A percentile compares a stretch with the other conserved stretches of the same genome.
These are phyloP conservation scores for Solanum tarijense DNA, from an alignment of 257 asterid genomes.

Conservation along the genomic window DNA sequence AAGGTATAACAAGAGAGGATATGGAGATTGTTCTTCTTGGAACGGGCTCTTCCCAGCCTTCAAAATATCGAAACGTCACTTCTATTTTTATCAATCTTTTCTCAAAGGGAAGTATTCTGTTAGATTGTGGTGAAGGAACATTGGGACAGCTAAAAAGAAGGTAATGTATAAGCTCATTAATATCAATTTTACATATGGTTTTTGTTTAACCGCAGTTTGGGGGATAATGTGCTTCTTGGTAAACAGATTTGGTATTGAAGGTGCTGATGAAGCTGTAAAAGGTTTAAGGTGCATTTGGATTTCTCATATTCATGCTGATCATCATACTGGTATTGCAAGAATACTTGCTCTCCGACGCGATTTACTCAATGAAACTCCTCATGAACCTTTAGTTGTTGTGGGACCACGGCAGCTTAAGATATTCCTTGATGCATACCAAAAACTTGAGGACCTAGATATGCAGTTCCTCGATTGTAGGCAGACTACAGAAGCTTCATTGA, in stretches of 20 bases:
- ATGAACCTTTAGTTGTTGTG: slow-evolving; percentile 60
- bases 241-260: slow-evolving; percentile 66
- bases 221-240: neutral
- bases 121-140: slow-evolving; percentile 97
- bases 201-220: neutral
- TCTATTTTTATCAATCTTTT: slow-evolving; percentile 83
- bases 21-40: slow-evolving; percentile 95
- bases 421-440: slow-evolving; percentile 86
- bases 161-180: slow-evolving; percentile 11
- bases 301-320: slow-evolving; percentile 97
- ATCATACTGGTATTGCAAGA: slow-evolving; percentile 94
- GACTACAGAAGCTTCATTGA: slow-evolving; percentile 52
- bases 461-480: slow-evolving; percentile 76
- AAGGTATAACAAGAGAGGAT: slow-evolving; percentile 62
- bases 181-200: neutral
- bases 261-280: slow-evolving; percentile 74
- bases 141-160: slow-evolving; percentile 93
- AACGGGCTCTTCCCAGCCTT: slow-evolving; percentile 97
- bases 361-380: slow-evolving; percentile 47
- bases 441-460: slow-evolving; percentile 88
- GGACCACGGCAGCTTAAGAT: slow-evolving; percentile 90
- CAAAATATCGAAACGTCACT: slow-evolving; percentile 92
- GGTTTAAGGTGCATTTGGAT: slow-evolving; percentile 81
- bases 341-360: slow-evolving; percentile 72
- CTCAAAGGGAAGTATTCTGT: slow-evolving; percentile 63